These are phyloP conservation scores for Penicillium paneum DNA, from an alignment of 2,329 filamentous ascomycete genomes.

Conservation along the genomic window DNA sequence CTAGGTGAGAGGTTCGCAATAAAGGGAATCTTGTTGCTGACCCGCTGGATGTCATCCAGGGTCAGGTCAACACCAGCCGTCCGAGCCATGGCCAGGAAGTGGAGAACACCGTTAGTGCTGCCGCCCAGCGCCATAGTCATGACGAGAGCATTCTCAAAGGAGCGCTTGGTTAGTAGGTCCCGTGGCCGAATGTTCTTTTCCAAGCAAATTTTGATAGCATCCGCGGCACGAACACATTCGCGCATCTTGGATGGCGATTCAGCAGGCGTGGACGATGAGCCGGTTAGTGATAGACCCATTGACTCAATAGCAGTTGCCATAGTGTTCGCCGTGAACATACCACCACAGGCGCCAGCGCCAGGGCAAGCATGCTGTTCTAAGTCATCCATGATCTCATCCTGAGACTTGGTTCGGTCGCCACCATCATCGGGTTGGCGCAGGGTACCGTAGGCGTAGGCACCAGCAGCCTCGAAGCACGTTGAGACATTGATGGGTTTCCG, in stretches of 20 bases:
- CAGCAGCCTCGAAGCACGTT: conserved; percentile 82
- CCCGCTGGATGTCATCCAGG: conserved; percentile 77
- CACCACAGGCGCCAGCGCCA: conserved; percentile 75
- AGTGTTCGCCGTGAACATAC: conserved; percentile 94
- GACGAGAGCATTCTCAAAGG: conserved; percentile 84
- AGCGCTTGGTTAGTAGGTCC: conserved; percentile 72
- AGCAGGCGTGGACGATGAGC: conserved; percentile 79
- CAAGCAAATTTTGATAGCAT: conserved; percentile 75
- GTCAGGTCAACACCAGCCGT: conserved; percentile 74
- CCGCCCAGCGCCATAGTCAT: conserved; percentile 91
- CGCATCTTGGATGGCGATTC: conserved; percentile 77
- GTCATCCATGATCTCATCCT: conserved; percentile 78
- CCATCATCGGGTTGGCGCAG: conserved; percentile 66
- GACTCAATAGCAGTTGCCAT: conserved; percentile 90
- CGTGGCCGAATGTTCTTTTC: conserved; percentile 76
- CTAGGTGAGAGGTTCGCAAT: conserved; percentile 81
- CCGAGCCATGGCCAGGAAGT: conserved; percentile 86
- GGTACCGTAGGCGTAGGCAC: conserved; percentile 74
- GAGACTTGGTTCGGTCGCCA: conserved; percentile 61
- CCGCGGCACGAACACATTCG: conserved; percentile 77
- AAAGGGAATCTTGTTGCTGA: conserved; percentile 78
- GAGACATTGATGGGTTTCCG: conserved; percentile 81
- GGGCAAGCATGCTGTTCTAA: conserved; percentile 77
- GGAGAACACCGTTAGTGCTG: conserved; percentile 82
- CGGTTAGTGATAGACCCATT: conserved; percentile 78